Conservation (phyloP, 2,329 filamentous ascomycete genomes). For the Monosporascus ibericus region DNA sequence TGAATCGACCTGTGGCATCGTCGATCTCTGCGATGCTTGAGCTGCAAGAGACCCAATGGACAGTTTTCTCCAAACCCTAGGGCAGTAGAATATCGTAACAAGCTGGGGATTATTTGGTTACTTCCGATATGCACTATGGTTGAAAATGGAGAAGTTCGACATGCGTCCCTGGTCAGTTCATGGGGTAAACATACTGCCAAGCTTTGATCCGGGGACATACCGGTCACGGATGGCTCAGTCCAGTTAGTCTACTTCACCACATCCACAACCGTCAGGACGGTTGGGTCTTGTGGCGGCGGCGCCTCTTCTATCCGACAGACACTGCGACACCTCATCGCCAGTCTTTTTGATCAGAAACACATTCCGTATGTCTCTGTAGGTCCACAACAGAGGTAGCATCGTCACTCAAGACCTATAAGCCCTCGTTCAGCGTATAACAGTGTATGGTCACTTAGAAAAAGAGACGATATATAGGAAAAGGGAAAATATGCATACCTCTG, state of each 20-base stretch:
- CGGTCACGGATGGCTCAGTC: conserved; percentile 12
- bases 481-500: no score
- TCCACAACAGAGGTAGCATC: no score
- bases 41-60: not conserved
- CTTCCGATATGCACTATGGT: not conserved
- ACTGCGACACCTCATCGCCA: not conserved
- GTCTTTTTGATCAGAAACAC: not conserved
- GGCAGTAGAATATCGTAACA: not conserved
- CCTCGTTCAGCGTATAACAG: no score
- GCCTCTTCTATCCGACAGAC: not conserved
- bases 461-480: no score
- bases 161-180: not conserved
- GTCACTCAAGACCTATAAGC: no score
- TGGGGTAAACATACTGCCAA: conserved; percentile 7
- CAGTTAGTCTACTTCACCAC: conserved; percentile 9
- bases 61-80: not conserved
- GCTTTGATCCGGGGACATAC: conserved; percentile 8
- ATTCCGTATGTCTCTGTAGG: no score
- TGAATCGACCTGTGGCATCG: not conserved
- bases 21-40: not conserved
- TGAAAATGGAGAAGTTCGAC: not conserved
- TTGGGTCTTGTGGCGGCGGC: no score
- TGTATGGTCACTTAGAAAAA: no score
- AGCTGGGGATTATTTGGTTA: not conserved
- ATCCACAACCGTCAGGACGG: not conserved